A percentile compares a stretch with the other conserved stretches of the same genome.
Evolutionary conservation across 2,329 filamentous ascomycete species (phyloP).

Genomic region (Beauveria medogensis): DNA sequence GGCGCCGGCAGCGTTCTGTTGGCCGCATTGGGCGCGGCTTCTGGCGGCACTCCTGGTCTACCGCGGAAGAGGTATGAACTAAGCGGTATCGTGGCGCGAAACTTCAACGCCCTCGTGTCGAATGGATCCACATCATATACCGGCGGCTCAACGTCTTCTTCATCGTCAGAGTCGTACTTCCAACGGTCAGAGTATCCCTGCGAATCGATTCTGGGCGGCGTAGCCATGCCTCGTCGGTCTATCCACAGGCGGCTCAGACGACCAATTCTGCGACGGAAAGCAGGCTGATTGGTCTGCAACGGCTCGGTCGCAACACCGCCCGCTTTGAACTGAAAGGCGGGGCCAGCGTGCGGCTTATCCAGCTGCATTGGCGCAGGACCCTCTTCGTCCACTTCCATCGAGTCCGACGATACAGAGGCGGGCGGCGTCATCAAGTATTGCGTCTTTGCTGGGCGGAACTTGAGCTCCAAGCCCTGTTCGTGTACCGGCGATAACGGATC

Average conservation of each 20-base stretch:
- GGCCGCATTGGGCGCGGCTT: constrained; percentile 15
- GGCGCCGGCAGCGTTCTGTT: constrained; percentile 12
- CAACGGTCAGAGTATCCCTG: constrained; percentile 56
- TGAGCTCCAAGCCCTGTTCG: constrained; percentile 51
- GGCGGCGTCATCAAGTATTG: constrained; percentile 62
- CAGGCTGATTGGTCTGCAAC: constrained; percentile 42
- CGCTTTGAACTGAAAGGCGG: constrained; percentile 40
- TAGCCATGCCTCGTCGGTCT: constrained; percentile 64
- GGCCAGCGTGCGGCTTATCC: constrained; percentile 22
- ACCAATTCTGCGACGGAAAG: constrained; percentile 77
- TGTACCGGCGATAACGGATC: constrained; percentile 73
- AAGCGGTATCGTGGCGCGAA: constrained; percentile 50
- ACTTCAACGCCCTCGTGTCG: constrained; percentile 50
- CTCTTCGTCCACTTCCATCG: constrained; percentile 48
- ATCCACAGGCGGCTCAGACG: constrained; percentile 81
- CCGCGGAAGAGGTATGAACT: constrained; percentile 34
- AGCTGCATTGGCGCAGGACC: constrained; percentile 35
- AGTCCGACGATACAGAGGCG: constrained; percentile 45
- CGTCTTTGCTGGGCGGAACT: constrained; percentile 64
- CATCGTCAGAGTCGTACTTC: constrained; percentile 83
- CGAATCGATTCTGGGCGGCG: constrained; percentile 37
- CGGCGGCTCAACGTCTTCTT: constrained; percentile 64
- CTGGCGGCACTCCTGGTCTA: constrained; percentile 26
- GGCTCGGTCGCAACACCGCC: constrained; percentile 29
- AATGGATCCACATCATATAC: constrained; percentile 70